Conservation (phyloP, 225 moss, liverwort and hornwort genomes). For the Physcomitrium patens region DNA sequence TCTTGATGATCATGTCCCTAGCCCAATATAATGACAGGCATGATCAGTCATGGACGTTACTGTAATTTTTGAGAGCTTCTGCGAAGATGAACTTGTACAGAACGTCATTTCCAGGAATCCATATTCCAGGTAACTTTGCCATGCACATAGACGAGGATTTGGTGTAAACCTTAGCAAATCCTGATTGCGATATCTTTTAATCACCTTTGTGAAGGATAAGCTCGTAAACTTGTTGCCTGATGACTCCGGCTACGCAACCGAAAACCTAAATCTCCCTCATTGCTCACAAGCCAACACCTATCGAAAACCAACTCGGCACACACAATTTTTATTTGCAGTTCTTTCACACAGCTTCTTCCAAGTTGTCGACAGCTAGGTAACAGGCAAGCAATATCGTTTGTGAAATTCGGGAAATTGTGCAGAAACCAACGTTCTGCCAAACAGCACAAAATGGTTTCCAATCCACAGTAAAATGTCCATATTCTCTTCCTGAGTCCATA, state of each 20-base stretch:
- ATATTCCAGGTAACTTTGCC: neutral
- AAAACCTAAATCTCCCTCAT: no score
- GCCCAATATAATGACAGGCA: no score
- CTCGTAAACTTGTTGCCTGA: constrained; percentile 26
- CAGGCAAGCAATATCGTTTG: neutral
- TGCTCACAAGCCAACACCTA: neutral
- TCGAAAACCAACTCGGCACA: neutral
- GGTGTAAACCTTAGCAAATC: no score
- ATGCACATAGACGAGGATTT: no score
- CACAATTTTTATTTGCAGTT: neutral
- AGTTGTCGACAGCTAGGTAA: neutral
- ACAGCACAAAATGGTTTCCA: constrained; percentile 19
- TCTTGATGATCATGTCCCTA: no score
- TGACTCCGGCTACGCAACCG: neutral
- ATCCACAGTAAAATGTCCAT: constrained; percentile 10
- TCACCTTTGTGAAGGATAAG: constrained; percentile 19
- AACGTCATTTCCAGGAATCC: neutral
- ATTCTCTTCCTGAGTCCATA: constrained; percentile 14
- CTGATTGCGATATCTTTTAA: neutral
- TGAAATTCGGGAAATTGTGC: neutral
- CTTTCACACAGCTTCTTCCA: neutral
- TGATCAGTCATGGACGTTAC: neutral
- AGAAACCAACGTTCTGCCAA: constrained; percentile 8
- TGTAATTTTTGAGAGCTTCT: neutral
- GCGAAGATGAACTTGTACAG: neutral